A percentile compares a stretch with the other conserved stretches of the same genome.
Evolutionary conservation across 768 basidiomycete species (phyloP).

Genomic region (Russula vinacea): DNA sequence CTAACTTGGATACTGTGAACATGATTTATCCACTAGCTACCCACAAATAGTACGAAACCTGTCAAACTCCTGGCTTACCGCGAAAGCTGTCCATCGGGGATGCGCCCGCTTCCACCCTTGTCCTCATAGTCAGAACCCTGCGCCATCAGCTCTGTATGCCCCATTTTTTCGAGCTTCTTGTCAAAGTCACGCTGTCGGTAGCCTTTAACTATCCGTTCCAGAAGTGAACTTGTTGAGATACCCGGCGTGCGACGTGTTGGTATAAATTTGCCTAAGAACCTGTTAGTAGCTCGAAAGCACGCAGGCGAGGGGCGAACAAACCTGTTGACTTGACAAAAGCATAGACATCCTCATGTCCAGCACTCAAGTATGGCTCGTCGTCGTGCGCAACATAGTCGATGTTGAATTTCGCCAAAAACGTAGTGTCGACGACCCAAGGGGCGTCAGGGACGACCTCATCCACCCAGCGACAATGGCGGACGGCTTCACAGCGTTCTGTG

Average conservation of each 20-base stretch:
- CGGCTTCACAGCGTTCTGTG: constrained; percentile 84
- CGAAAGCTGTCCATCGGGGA: constrained; percentile 4
- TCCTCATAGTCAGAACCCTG: constrained; percentile 45
- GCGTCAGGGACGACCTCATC: constrained; percentile 89
- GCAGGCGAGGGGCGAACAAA: constrained; percentile 37
- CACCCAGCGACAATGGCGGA: constrained; percentile 96
- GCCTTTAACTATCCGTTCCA: constrained; percentile 86
- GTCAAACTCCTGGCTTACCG: constrained; percentile 6
- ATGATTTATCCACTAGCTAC: constrained; percentile 2
- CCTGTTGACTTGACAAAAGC: constrained; percentile 75
- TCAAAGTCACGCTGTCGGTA: constrained; percentile 87
- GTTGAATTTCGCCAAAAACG: constrained; percentile 76
- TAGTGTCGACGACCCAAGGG: constrained; percentile 85
- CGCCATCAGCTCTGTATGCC: constrained; percentile 64
- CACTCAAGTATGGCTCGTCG: constrained; percentile 79
- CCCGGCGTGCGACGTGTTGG: constrained; percentile 94
- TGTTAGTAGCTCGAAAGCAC: constrained; percentile 2
- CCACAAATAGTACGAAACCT: neutral
- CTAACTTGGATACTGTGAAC: neutral
- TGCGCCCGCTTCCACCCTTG: constrained; percentile 10
- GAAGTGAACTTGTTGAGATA: constrained; percentile 87
- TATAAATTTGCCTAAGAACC: constrained; percentile 75
- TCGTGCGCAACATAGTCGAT: constrained; percentile 99
- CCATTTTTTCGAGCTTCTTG: constrained; percentile 86
- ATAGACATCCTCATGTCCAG: constrained; percentile 86